phyloP scores from a whole-genome alignment of 192 early-diverging fungal species.

The Entomortierella beljakovae region DNA sequence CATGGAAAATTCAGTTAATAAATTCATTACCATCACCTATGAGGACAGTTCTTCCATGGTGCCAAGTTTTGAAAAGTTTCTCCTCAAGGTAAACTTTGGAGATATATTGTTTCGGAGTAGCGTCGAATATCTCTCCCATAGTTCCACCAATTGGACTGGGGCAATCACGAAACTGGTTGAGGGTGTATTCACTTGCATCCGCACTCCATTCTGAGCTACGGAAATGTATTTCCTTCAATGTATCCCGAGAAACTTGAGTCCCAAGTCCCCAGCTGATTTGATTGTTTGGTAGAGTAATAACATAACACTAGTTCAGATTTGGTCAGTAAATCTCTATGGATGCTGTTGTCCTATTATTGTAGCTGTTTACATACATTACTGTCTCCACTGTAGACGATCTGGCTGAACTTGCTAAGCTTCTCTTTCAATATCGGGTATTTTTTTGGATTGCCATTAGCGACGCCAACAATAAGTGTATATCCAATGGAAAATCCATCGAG shows the following conservation, averaged over 20 bases:
- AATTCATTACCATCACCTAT: slow-evolving; percentile 1
- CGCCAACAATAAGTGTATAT: neutral
- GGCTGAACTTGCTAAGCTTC: neutral
- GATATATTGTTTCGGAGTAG: neutral
- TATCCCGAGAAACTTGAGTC: neutral
- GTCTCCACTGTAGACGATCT: neutral
- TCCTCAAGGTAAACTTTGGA: neutral
- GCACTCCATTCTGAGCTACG: neutral
- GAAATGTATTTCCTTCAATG: neutral
- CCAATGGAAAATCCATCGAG: neutral
- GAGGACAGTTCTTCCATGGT: neutral
- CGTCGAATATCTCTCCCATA: neutral
- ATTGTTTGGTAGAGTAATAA: neutral
- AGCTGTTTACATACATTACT: neutral
- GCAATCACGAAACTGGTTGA: neutral
- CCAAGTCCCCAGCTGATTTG: neutral
- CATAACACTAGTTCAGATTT: too few relatives aligned
- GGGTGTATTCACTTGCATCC: neutral
- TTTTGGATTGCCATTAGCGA: neutral
- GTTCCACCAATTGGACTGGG: neutral
- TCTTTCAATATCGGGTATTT: neutral
- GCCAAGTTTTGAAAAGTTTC: neutral
- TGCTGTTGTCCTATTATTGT: neutral
- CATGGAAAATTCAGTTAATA: too few relatives aligned
- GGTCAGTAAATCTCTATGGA: too few relatives aligned